Evolutionary conservation across 176 grass and related monocot species (phyloP).

Genomic region (Typha latifolia): DNA sequence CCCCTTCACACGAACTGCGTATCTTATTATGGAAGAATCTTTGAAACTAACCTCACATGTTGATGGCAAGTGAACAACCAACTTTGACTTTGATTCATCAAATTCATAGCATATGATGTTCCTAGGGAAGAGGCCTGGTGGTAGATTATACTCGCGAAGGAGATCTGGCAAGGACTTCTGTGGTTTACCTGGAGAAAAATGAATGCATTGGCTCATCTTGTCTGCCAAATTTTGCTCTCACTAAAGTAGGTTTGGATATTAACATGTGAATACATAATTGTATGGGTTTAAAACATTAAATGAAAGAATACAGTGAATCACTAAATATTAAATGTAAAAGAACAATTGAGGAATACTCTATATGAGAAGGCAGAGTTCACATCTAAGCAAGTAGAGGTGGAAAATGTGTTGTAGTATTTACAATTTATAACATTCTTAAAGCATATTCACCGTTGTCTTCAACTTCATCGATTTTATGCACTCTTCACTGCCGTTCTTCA

Average conservation of each 20-base stretch:
- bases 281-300: too few relatives aligned
- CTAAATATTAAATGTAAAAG: too few relatives aligned
- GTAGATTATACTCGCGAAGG: conserved; percentile 70
- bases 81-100: conserved; percentile 58
- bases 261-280: too few relatives aligned
- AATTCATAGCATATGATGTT: conserved; percentile 97
- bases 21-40: conserved; percentile 62
- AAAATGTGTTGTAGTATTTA: too few relatives aligned
- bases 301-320: too few relatives aligned
- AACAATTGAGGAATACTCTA: background rate
- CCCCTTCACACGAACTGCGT: conserved; percentile 60
- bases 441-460: too few relatives aligned
- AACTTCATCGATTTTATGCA: too few relatives aligned
- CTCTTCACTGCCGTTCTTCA: too few relatives aligned
- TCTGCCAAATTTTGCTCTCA: background rate
- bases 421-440: too few relatives aligned
- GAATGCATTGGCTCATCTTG: conserved; percentile 4
- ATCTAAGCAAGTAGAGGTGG: too few relatives aligned
- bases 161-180: conserved; percentile 68
- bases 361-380: background rate
- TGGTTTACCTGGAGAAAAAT: conserved; percentile 50
- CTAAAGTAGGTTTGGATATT: too few relatives aligned
- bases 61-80: conserved; percentile 74
- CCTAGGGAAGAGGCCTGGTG: conserved; percentile 72
- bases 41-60: conserved; percentile 85